Conservation (phyloP, 371 early-diverging fungal species). For the Funneliformis caledonium region DNA sequence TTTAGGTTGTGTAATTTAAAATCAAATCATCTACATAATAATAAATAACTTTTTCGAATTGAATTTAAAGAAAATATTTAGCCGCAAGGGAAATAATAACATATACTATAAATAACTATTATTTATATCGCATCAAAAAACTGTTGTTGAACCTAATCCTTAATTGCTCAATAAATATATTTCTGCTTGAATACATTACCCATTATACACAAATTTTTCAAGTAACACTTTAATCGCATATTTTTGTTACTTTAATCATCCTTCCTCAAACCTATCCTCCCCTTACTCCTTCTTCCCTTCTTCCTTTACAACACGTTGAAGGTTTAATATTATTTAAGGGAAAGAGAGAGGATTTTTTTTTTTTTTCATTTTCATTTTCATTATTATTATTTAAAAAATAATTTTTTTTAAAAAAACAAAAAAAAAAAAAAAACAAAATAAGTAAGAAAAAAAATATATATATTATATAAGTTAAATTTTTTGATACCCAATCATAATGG, state of each 20-base stretch:
- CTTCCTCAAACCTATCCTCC: neutral
- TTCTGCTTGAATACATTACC: neutral
- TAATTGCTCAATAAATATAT: neutral
- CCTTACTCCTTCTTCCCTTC: neutral
- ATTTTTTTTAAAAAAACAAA: no score
- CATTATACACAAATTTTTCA: neutral
- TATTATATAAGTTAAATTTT: neutral
- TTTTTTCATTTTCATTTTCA: neutral
- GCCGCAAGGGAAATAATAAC: neutral
- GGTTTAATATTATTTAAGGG: neutral
- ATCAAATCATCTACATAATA: neutral
- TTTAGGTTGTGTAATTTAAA: neutral
- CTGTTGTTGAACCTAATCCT: neutral
- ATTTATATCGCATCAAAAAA: neutral
- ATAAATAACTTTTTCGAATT: neutral
- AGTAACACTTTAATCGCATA: neutral
- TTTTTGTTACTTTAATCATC: neutral
- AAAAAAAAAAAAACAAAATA: no score
- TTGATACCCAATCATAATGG: slow-evolving; percentile 7
- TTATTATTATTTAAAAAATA: neutral
- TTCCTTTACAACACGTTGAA: neutral
- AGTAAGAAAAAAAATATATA: neutral
- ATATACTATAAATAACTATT: neutral
- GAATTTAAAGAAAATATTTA: neutral
- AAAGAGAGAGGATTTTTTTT: neutral